These are phyloP conservation scores for Hypomontagnella monticulosa DNA, from an alignment of 495 filamentous ascomycete genomes.

Conservation along the genomic window DNA sequence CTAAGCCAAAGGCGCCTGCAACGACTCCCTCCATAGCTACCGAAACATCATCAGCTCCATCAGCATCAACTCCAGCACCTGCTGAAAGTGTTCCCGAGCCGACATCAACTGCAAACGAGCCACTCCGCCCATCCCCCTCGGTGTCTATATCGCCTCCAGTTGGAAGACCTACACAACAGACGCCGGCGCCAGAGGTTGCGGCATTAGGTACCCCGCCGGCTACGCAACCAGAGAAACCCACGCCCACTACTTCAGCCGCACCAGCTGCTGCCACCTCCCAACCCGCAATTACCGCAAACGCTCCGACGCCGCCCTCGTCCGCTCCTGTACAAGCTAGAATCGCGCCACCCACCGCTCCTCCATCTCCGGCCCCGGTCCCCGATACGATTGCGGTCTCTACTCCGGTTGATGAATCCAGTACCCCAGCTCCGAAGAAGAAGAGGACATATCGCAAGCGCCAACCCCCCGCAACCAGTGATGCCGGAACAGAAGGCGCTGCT, in stretches of 20 bases:
- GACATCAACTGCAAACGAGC: slow-evolving; percentile 4
- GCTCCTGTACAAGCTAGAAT: slow-evolving; percentile 13
- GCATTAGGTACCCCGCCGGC: slow-evolving; percentile 1
- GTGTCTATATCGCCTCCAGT: slow-evolving; percentile 27
- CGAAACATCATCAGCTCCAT: slow-evolving; percentile 24
- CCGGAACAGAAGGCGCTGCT: slow-evolving; percentile 29
- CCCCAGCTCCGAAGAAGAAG: slow-evolving; percentile 41
- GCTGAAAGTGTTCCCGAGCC: slow-evolving; percentile 6
- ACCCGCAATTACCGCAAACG: background rate
- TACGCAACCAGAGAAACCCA: slow-evolving; percentile 4
- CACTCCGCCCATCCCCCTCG: slow-evolving; percentile 21
- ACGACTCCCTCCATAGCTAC: slow-evolving; percentile 5
- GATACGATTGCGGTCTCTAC: slow-evolving; percentile 30
- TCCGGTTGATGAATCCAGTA: slow-evolving; percentile 13
- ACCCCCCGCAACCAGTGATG: slow-evolving; percentile 20
- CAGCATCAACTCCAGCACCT: slow-evolving; percentile 41
- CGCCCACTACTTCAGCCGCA: background rate
- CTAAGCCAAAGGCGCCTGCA: slow-evolving; percentile 3
- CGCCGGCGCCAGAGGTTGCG: slow-evolving; percentile 25
- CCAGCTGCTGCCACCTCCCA: background rate
- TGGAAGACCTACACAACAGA: slow-evolving; percentile 27
- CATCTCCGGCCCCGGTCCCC: slow-evolving; percentile 32
- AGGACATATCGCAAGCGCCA: slow-evolving; percentile 35
- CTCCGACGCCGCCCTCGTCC: slow-evolving; percentile 13
- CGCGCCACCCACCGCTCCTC: slow-evolving; percentile 30